These are phyloP conservation scores for Mucor plumbeus DNA, from an alignment of 371 early-diverging fungal species.

Conservation along the genomic window DNA sequence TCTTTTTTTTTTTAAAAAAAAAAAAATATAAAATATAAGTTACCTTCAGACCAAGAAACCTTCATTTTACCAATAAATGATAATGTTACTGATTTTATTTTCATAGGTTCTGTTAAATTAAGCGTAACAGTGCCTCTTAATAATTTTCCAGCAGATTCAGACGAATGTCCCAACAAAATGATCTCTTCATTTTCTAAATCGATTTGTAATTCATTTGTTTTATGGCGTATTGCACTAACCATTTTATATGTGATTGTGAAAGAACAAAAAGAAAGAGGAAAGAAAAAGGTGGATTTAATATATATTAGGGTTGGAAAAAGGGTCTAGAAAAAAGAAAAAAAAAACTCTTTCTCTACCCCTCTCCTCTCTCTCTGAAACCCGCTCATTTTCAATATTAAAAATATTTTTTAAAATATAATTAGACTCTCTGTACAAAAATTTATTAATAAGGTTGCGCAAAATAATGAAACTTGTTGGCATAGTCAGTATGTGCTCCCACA, in stretches of 20 bases:
- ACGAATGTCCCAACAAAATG: constrained; percentile 40
- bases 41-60: constrained; percentile 56
- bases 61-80: constrained; percentile 51
- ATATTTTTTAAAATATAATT: not conserved
- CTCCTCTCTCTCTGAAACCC: not conserved
- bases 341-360: not conserved
- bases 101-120: constrained; percentile 41
- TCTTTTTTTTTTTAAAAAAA: not conserved
- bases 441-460: constrained; percentile 29
- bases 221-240: constrained; percentile 27
- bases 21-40: not conserved
- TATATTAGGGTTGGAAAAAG: not conserved
- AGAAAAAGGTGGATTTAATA: constrained; percentile 1
- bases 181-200: constrained; percentile 35
- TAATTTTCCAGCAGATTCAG: constrained; percentile 49
- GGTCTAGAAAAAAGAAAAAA: not conserved
- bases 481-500: constrained; percentile 52
- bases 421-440: not conserved
- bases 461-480: constrained; percentile 52
- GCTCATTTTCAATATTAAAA: not conserved
- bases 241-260: not conserved
- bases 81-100: constrained; percentile 40
- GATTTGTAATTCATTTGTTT: constrained; percentile 39
- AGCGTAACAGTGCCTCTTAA: constrained; percentile 40
- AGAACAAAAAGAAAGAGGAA: not conserved